Evolutionary conservation across 1,284 basidiomycete genomes (phyloP).

Genomic region (Trametes pubescens): DNA sequence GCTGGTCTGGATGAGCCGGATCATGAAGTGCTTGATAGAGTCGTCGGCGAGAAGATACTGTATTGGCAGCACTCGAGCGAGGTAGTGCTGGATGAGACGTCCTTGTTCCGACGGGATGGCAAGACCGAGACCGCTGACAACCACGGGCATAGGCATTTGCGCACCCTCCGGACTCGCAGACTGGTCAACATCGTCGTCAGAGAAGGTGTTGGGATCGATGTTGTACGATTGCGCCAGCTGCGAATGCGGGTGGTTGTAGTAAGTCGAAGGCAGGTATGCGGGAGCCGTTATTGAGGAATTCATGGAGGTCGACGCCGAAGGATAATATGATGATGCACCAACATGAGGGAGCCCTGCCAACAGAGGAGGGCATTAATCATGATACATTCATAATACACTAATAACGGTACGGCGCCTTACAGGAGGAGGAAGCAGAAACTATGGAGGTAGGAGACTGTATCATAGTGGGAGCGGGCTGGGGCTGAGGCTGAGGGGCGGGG

Average conservation of each 20-base stretch:
- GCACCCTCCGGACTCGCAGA: conserved; percentile 27
- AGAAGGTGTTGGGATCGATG: conserved; percentile 25
- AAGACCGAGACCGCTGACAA: conserved; percentile 35
- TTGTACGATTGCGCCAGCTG: conserved; percentile 39
- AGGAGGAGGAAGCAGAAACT: conserved; percentile 49
- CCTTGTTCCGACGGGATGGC: conserved; percentile 42
- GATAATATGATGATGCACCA: conserved; percentile 42
- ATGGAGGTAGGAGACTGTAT: conserved; percentile 46
- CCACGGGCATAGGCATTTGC: conserved; percentile 31
- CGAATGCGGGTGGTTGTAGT: conserved; percentile 32
- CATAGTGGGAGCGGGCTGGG: conserved; percentile 44
- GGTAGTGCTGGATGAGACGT: conserved; percentile 52
- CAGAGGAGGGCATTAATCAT: conserved; percentile 71
- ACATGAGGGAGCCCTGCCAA: conserved; percentile 55
- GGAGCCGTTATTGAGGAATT: conserved; percentile 23
- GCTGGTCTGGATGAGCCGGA: conserved; percentile 55
- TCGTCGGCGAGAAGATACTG: conserved; percentile 73
- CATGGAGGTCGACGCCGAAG: conserved; percentile 28
- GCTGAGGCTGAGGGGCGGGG: conserved; percentile 41
- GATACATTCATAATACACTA: conserved; percentile 73
- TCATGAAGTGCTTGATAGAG: conserved; percentile 51
- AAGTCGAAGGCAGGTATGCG: conserved; percentile 25
- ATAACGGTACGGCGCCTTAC: conserved; percentile 78
- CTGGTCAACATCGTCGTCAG: conserved; percentile 37
- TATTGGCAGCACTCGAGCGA: conserved; percentile 61